Evolutionary conservation across 768 basidiomycete genomes (phyloP).

Genomic region (Dentipellis fragilis): DNA sequence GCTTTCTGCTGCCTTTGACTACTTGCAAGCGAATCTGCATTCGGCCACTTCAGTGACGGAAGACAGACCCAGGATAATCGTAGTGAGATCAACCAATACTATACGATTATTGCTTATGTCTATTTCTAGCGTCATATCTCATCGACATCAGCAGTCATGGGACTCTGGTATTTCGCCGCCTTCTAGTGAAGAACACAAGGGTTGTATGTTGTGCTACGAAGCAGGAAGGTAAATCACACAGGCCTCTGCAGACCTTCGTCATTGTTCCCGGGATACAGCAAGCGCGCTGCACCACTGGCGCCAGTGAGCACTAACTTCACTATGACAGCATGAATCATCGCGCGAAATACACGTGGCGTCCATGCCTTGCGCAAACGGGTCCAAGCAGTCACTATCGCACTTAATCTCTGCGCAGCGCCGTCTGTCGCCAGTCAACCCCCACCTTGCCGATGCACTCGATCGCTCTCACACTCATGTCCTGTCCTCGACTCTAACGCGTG

Average conservation of each 20-base stretch:
- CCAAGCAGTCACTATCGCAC: conserved; percentile 5
- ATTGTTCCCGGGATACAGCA: neutral
- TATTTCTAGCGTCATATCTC: neutral
- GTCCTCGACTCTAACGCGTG: neutral
- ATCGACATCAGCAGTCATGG: neutral
- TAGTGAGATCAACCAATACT: too few species aligned
- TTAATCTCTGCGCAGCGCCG: conserved; percentile 3
- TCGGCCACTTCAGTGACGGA: too few species aligned
- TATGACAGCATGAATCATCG: neutral
- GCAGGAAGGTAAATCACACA: neutral
- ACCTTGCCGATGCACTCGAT: neutral
- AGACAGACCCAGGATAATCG: too few species aligned
- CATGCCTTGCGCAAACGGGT: conserved; percentile 1
- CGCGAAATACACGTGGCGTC: conserved; percentile 3
- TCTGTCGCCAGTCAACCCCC: neutral
- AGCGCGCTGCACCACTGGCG: too few species aligned
- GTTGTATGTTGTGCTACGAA: neutral
- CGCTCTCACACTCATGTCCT: neutral
- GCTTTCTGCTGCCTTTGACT: too few species aligned
- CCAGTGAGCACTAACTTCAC: too few species aligned
- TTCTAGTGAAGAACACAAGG: neutral
- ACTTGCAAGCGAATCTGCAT: too few species aligned
- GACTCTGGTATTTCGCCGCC: neutral
- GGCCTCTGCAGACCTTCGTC: neutral
- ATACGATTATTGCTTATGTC: neutral